Conservation (phyloP, 257 asterid species). For the Solanum etuberosum region DNA sequence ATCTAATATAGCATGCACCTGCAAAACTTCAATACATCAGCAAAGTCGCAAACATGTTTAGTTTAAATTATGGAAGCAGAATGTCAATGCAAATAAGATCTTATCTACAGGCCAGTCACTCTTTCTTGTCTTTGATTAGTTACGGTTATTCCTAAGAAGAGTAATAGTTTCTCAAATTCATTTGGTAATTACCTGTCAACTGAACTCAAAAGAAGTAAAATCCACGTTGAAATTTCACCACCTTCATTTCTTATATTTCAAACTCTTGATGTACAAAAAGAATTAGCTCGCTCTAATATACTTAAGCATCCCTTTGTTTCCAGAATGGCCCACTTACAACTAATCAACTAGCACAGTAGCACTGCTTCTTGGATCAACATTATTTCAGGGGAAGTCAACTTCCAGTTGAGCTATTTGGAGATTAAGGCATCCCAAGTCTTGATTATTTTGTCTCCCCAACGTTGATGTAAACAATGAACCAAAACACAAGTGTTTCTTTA, state of each 20-base stretch:
- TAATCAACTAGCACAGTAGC: not conserved
- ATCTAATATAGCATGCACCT: conserved; percentile 87
- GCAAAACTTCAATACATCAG: conserved; percentile 3
- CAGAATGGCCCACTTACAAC: not conserved
- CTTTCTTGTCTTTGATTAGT: not conserved
- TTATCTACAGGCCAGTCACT: not conserved
- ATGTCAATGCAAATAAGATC: not conserved
- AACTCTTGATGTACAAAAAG: not conserved
- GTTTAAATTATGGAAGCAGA: not conserved
- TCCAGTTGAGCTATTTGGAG: not conserved
- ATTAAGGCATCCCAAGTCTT: not conserved
- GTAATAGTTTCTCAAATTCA: not conserved
- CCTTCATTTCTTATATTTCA: not conserved
- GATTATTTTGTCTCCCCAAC: not conserved
- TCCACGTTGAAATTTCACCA: not conserved
- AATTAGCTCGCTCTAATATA: not conserved
- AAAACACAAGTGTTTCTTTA: not conserved
- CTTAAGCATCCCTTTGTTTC: not conserved
- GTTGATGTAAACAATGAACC: not conserved
- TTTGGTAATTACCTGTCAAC: not conserved
- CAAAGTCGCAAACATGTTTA: not conserved
- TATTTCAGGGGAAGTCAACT: not conserved
- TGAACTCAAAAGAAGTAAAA: not conserved
- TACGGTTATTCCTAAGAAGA: not conserved
- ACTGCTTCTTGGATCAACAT: not conserved